phyloP scores from a whole-genome alignment of 179 eudicot genomes.

The Patellifolia procumbens region DNA sequence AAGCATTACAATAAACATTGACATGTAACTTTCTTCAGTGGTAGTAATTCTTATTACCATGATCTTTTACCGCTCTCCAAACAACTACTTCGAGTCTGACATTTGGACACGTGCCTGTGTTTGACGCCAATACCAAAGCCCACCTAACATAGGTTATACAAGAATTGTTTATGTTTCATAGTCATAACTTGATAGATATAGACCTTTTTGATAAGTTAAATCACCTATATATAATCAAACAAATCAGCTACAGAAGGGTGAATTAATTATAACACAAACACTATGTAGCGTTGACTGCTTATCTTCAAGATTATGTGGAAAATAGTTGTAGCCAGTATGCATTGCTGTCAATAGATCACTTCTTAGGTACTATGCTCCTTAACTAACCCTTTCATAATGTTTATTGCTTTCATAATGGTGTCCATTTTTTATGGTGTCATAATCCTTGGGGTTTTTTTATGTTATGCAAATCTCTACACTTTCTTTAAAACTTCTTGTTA shows the following conservation, averaged over 20 bases:
- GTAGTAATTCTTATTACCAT: too few relatives aligned
- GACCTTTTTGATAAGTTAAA: neutral
- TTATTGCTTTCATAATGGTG: constrained; percentile 8
- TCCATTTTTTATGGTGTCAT: neutral
- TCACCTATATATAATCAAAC: neutral
- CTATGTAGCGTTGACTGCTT: neutral
- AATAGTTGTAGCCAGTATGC: constrained; percentile 7
- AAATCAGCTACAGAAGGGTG: neutral
- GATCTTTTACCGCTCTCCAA: too few relatives aligned
- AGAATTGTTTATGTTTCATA: neutral
- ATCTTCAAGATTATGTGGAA: neutral
- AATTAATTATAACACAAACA: neutral
- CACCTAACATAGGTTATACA: too few relatives aligned
- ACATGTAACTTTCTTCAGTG: too few relatives aligned
- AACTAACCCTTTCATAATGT: neutral
- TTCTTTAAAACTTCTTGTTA: constrained; percentile 13
- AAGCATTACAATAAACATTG: too few relatives aligned
- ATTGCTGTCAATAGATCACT: constrained; percentile 21
- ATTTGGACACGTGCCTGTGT: neutral
- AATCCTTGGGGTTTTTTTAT: neutral
- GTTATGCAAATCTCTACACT: constrained; percentile 6
- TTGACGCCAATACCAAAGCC: neutral
- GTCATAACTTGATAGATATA: neutral
- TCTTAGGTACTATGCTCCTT: constrained; percentile 6
- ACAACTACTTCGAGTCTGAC: neutral